A percentile compares a stretch with the other conserved stretches of the same genome.
Evolutionary conservation across 1,139 yeast species (phyloP).

Genomic region (Candida glucosophila): DNA sequence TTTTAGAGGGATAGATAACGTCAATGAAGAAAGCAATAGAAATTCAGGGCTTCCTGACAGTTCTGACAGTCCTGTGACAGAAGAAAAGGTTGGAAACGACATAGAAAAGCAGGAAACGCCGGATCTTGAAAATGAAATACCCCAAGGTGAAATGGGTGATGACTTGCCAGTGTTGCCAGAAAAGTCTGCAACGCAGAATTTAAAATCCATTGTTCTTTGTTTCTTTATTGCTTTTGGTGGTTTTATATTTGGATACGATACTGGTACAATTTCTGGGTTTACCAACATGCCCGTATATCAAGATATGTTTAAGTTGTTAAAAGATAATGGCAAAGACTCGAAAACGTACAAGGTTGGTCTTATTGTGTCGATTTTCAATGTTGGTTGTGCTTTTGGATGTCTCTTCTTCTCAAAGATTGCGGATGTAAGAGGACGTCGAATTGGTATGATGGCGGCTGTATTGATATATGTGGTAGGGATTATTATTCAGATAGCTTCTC

Average conservation of each 20-base stretch:
- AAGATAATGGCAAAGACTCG: constrained; percentile 18
- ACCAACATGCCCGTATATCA: constrained; percentile 59
- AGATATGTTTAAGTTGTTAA: constrained; percentile 48
- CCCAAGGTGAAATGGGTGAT: constrained; percentile 32
- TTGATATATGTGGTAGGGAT: constrained; percentile 53
- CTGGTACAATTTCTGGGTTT: constrained; percentile 75
- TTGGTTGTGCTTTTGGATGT: constrained; percentile 69
- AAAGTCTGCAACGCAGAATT: constrained; percentile 41
- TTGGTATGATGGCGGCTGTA: constrained; percentile 43
- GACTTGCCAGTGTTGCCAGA: constrained; percentile 30
- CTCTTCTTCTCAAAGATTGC: constrained; percentile 46
- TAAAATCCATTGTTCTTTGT: constrained; percentile 40
- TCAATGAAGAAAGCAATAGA: too few species aligned
- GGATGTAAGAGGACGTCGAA: constrained; percentile 55
- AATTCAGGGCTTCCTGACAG: too few species aligned
- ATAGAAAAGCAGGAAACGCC: not conserved
- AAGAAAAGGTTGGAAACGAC: too few species aligned
- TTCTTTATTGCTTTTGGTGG: constrained; percentile 57
- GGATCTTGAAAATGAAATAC: constrained; percentile 1
- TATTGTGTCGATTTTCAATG: constrained; percentile 59
- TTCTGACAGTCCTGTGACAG: too few species aligned
- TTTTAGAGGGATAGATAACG: too few species aligned
- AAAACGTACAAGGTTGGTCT: constrained; percentile 53
- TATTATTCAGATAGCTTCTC: constrained; percentile 50
- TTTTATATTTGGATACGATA: constrained; percentile 65